phyloP scores from a whole-genome alignment of 495 filamentous ascomycete species.

The Evansstolkia leycettana region DNA sequence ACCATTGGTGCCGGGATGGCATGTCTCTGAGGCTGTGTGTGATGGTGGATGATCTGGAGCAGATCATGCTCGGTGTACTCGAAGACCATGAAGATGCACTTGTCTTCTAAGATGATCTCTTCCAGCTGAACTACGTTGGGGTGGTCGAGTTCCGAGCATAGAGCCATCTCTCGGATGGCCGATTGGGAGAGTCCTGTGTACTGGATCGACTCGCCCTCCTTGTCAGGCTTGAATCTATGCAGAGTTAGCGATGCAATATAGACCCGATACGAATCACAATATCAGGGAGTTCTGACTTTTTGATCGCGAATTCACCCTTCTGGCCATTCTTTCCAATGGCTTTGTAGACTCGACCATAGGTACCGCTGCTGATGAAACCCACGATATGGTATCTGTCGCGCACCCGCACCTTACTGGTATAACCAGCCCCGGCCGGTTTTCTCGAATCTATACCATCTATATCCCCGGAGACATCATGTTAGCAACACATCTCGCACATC shows the following conservation, averaged over 20 bases:
- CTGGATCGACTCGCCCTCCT: slow-evolving; percentile 86
- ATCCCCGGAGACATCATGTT: neutral
- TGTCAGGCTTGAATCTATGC: slow-evolving; percentile 90
- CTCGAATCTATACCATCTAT: slow-evolving; percentile 28
- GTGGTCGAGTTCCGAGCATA: slow-evolving; percentile 87
- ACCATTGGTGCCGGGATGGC: slow-evolving; percentile 81
- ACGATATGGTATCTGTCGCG: slow-evolving; percentile 89
- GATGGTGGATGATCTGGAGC: slow-evolving; percentile 95
- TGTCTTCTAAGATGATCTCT: slow-evolving; percentile 96
- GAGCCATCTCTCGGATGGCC: slow-evolving; percentile 94
- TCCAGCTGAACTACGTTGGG: slow-evolving; percentile 81
- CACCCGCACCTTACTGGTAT: slow-evolving; percentile 79
- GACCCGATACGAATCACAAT: neutral
- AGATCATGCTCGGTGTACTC: slow-evolving; percentile 97
- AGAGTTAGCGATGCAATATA: slow-evolving; percentile 6
- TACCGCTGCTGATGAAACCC: slow-evolving; percentile 95
- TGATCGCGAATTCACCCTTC: slow-evolving; percentile 80
- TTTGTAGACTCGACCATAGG: slow-evolving; percentile 99
- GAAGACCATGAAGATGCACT: slow-evolving; percentile 99
- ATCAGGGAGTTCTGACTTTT: slow-evolving; percentile 46
- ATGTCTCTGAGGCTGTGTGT: slow-evolving; percentile 76
- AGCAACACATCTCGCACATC: neutral
- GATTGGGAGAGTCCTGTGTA: slow-evolving; percentile 98
- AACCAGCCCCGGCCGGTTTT: slow-evolving; percentile 35
- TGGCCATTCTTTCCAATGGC: slow-evolving; percentile 69